A percentile compares a stretch with the other conserved stretches of the same genome.
These are phyloP conservation scores for Botrytis deweyae DNA, from an alignment of 2,329 filamentous ascomycete genomes.

Conservation along the genomic window DNA sequence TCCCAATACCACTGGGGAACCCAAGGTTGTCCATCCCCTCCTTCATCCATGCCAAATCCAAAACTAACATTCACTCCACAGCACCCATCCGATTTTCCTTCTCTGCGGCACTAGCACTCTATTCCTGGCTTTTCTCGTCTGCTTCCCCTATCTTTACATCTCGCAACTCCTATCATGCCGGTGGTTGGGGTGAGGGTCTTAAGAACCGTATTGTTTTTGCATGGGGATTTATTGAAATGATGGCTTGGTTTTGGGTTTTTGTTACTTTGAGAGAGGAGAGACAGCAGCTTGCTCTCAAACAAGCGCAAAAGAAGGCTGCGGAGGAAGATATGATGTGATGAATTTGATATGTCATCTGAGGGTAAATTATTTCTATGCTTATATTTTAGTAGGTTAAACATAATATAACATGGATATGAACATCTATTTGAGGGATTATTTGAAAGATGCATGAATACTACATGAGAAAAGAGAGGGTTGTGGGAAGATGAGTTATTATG, in stretches of 20 bases:
- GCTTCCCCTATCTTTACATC: slow-evolving; percentile 50
- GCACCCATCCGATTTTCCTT: slow-evolving; percentile 65
- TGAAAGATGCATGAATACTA: not conserved
- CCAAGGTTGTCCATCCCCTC: slow-evolving; percentile 61
- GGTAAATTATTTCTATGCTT: not conserved
- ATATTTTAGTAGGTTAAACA: not conserved
- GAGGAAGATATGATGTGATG: slow-evolving; percentile 40
- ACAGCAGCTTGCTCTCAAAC: slow-evolving; percentile 40
- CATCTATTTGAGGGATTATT: not conserved
- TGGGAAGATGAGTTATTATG: not conserved
- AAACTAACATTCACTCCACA: slow-evolving; percentile 20
- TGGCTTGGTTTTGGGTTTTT: slow-evolving; percentile 86
- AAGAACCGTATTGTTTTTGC: slow-evolving; percentile 85
- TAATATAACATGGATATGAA: slow-evolving; percentile 10
- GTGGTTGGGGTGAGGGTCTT: slow-evolving; percentile 61
- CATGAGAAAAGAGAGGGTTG: not conserved
- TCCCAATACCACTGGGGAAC: slow-evolving; percentile 61
- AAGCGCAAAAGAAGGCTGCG: slow-evolving; percentile 38
- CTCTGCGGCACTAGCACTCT: slow-evolving; percentile 60
- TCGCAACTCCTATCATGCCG: slow-evolving; percentile 41
- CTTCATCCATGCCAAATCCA: slow-evolving; percentile 32
- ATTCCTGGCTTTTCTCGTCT: slow-evolving; percentile 61
- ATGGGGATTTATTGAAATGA: slow-evolving; percentile 79
- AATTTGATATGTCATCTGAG: not conserved
- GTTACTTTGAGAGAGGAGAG: slow-evolving; percentile 67